Base-by-base conservation (phyloP, 176 grass and related monocot species). In the Leersia perrieri region DNA sequence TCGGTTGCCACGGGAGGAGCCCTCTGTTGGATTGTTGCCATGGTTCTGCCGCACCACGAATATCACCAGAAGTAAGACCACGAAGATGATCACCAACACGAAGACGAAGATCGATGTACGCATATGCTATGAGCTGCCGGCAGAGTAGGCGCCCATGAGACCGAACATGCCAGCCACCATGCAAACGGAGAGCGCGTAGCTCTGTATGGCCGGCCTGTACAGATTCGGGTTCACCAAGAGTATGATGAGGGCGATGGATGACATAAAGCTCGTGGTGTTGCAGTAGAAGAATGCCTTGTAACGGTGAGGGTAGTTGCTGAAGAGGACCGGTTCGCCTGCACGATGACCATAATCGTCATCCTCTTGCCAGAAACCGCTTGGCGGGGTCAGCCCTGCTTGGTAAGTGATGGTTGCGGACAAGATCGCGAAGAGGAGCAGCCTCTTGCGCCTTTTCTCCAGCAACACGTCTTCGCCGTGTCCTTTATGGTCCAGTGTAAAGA, bases 201-300 rank as follows among this genome's bases (percentile, higher is more conserved):
- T 40, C 1, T 3, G 11, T 9, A 76, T 63, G n/a, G 55, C 74
- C 8, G 53, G 33, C 57, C 33, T 33, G 12, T 75, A 75, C 51
- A 75, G 1, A 25, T 14, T 75, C 5, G 51, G 72, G 51, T 35
- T 76, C 74, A 76, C 55, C 5, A 86, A 66, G 5, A 86, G 62
- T 18, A 86, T 79, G 7, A 80, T 79, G 20, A 79, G 41, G 23
- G 77, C 66, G 1, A 82, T 3, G 1, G 80, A 73, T 0, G 80
- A 38, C 36, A 82, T 38, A 34, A 82, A 82, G 10, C 45, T 62
- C 0, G 41, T 33, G 4, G 83, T 66, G 26, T 86, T 86, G 53
- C 83, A 79, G 34, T 86, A 86, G 61, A 86, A 86, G 55, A 86
- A 86, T 4, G 66, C 38, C 20, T 72, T 64, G 66, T 73, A 86